Conservation (phyloP, 2,329 filamentous ascomycete genomes). For the Aspergillus persii region DNA sequence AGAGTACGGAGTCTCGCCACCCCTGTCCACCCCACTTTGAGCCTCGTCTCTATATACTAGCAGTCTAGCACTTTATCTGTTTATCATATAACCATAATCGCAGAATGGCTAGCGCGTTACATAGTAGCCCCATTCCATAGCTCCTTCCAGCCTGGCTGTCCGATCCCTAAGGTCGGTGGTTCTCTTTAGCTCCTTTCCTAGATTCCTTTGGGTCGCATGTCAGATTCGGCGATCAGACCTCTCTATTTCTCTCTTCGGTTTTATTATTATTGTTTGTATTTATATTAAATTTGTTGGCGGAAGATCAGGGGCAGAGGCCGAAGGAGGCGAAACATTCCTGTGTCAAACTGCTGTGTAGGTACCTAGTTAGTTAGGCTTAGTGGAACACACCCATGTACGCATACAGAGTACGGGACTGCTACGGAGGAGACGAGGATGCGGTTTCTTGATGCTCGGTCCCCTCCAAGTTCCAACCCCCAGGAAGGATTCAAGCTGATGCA, state of each 20-base stretch:
- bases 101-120: background rate
- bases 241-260: background rate
- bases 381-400: too few relatives aligned
- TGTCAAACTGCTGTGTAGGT: too few relatives aligned
- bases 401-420: background rate
- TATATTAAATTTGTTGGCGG: background rate
- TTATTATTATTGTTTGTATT: too few relatives aligned
- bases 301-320: background rate
- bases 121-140: background rate
- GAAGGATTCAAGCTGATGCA: background rate
- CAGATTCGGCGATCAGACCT: slow-evolving; percentile 8
- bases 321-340: background rate
- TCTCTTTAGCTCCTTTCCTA: background rate
- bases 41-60: background rate
- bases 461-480: background rate
- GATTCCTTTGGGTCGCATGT: background rate
- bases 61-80: background rate
- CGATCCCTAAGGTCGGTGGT: background rate
- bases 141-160: background rate
- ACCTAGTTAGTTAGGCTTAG: too few relatives aligned
- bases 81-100: too few relatives aligned
- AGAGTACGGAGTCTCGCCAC: too few relatives aligned
- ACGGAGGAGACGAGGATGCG: too few relatives aligned
- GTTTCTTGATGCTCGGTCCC: background rate
- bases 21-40: background rate